These are phyloP conservation scores for Arachis stenosperma DNA, from an alignment of 306 rosid genomes.

Conservation along the genomic window DNA sequence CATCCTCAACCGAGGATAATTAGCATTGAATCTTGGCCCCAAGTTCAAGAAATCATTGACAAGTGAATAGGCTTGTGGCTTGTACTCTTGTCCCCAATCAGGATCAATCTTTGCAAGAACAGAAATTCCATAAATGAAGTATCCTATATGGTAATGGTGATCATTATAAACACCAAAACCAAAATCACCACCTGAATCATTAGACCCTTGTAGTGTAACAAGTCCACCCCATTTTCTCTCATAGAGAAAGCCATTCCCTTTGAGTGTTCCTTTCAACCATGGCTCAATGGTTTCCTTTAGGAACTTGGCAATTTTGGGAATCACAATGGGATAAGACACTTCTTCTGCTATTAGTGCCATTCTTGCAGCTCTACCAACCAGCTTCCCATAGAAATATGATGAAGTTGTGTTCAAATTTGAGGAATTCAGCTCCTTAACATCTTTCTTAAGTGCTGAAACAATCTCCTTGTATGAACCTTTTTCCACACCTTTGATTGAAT, in stretches of 20 bases:
- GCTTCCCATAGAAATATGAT: conserved; percentile 78
- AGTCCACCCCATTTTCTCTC: conserved; percentile 85
- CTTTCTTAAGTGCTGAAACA: conserved; percentile 63
- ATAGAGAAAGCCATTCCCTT: conserved; percentile 75
- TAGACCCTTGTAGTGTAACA: conserved; percentile 69
- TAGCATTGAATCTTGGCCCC: conserved; percentile 45
- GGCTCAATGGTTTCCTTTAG: conserved; percentile 75
- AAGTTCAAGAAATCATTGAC: conserved; percentile 68
- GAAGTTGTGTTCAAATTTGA: conserved; percentile 49
- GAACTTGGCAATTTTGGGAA: conserved; percentile 57
- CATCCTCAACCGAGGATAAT: conserved; percentile 72
- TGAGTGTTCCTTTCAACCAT: conserved; percentile 77
- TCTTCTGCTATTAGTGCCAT: conserved; percentile 90
- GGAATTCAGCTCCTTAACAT: conserved; percentile 59
- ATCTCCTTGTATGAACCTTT: conserved; percentile 57
- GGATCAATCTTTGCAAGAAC: conserved; percentile 84
- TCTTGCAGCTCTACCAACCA: conserved; percentile 82
- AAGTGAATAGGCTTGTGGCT: conserved; percentile 69
- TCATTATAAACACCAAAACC: conserved; percentile 86
- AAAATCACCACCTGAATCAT: conserved; percentile 72
- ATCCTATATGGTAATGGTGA: conserved; percentile 89
- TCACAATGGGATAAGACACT: conserved; percentile 53
- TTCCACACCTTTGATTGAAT: conserved; percentile 62
- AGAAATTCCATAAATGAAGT: conserved; percentile 80
- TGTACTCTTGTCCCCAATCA: conserved; percentile 76